Base-by-base conservation (phyloP, 495 filamentous ascomycete species). In the Aspergillus wentii region DNA sequence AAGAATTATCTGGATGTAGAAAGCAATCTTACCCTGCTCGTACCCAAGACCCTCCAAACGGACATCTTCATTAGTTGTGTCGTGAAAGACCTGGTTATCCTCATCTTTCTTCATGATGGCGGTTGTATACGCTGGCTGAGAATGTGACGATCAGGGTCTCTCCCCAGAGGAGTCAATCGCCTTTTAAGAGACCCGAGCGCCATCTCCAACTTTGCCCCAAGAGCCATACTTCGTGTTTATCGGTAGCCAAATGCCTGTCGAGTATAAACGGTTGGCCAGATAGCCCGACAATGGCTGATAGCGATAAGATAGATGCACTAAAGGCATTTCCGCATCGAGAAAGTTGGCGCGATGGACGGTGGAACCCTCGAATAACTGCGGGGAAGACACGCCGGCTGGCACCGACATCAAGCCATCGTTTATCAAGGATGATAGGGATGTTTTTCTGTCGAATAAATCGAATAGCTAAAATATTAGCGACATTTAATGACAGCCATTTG, bases 21-120 rank as follows among this genome's bases (percentile, higher is more conserved):
- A 20, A 33, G 13, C 17, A 18, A 29, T 7, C 30, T 29, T 43
- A 70, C 70, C 68, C 53, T 73, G 74, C 54, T 74, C 59, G 48
- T 78, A 73, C 16, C 71, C 71, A 44, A 75, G 36, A 8, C 62
- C 48, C 48, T 68, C 62, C 16, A 75, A 48, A 1, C 57, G 57
- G 14, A 60, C 60, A 54, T 71, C 71, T 40, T 72, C 68, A 10
- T 33, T 43, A 1, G 54, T 49, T 13, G 49, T 43, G 30, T 34
- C 45, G 27, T 49, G 29, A 34, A 61, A 58, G 22, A 61, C 57
- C 30, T 49, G 32, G 13, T 14, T 22, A 1, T 36, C 38, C 4
- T 48, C 44, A 8, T 55, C 39, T 19, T 46, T 42, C 13, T 47
- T 43, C 9, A 43, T 41, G 51, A 58, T 58, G 38, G 33, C 32